Conservation (phyloP, 495 filamentous ascomycete species). For the Penicillium silybi region DNA sequence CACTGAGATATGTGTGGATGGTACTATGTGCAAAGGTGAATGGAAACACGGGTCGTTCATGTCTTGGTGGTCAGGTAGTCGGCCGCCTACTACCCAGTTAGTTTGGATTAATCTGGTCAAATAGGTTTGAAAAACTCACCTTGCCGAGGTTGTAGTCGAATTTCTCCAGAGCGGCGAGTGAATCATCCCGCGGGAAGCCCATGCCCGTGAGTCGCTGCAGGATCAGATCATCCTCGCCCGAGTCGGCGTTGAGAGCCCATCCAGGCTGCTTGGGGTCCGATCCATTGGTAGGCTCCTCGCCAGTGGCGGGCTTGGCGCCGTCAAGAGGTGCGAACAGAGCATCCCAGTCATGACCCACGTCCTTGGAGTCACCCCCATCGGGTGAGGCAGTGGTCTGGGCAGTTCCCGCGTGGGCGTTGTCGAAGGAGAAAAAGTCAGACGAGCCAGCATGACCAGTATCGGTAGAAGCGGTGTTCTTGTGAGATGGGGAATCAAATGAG, state of each 20-base stretch:
- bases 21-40: conserved; percentile 25
- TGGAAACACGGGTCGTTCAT: conserved; percentile 12
- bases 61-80: conserved; percentile 40
- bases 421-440: conserved; percentile 43
- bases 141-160: conserved; percentile 94
- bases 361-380: conserved; percentile 29
- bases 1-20: conserved; percentile 20
- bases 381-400: conserved; percentile 19
- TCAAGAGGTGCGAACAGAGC: conserved; percentile 85
- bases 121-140: conserved; percentile 51
- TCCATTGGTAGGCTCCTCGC: conserved; percentile 20
- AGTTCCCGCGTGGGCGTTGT: conserved; percentile 48
- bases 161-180: conserved; percentile 84
- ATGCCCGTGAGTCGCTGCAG: conserved; percentile 85
- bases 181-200: conserved; percentile 78
- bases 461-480: conserved; percentile 21
- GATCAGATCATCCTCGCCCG: conserved; percentile 85
- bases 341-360: conserved; percentile 77
- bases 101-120: not conserved
- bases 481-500: conserved; percentile 52
- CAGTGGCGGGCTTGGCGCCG: conserved; percentile 41
- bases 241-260: conserved; percentile 67
- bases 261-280: conserved; percentile 45
- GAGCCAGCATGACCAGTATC: conserved; percentile 18
- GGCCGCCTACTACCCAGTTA: conserved; percentile 29